phyloP scores from a whole-genome alignment of 1,284 basidiomycete genomes.

The Puccinia novopanici region DNA sequence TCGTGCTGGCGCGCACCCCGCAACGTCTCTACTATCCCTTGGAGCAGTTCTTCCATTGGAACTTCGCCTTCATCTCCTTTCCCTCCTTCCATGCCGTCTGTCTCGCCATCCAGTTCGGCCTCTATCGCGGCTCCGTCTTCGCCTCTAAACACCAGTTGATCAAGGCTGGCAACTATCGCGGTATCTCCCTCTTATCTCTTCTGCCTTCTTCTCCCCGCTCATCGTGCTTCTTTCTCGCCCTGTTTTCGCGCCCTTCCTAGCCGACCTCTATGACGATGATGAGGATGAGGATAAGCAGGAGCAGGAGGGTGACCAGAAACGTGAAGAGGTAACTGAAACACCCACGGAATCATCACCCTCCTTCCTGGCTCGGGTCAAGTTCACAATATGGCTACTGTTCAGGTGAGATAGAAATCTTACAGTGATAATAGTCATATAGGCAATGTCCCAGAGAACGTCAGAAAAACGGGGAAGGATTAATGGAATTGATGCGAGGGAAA shows the following conservation, averaged over 20 bases:
- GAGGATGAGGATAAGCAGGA: not conserved
- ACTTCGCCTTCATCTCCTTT: slow-evolving; percentile 33
- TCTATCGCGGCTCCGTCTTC: slow-evolving; percentile 10
- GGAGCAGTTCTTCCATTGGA: slow-evolving; percentile 34
- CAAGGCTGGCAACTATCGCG: slow-evolving; percentile 6
- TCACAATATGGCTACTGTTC: slow-evolving; percentile 42
- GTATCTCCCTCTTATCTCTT: not conserved
- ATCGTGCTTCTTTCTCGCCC: too few relatives aligned
- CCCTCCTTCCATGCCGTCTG: slow-evolving; percentile 37
- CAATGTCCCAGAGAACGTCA: not conserved
- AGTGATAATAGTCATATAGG: not conserved
- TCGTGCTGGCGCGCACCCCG: not conserved
- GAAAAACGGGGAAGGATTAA: too few relatives aligned
- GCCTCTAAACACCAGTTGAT: not conserved
- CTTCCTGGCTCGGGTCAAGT: slow-evolving; percentile 23
- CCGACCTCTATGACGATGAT: too few relatives aligned
- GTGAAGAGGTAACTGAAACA: too few relatives aligned
- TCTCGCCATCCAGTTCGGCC: slow-evolving; percentile 33
- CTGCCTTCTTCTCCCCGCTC: too few relatives aligned
- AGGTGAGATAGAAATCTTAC: not conserved
- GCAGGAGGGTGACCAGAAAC: too few relatives aligned
- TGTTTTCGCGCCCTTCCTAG: too few relatives aligned
- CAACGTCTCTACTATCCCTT: slow-evolving; percentile 20
- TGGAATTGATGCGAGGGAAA: not conserved
- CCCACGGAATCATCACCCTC: too few relatives aligned